Percentiles rank a stretch among this genome's conserved stretches.
phyloP scores from a whole-genome alignment of 2,329 filamentous ascomycete genomes.

The Coniochaeta ligniaria region DNA sequence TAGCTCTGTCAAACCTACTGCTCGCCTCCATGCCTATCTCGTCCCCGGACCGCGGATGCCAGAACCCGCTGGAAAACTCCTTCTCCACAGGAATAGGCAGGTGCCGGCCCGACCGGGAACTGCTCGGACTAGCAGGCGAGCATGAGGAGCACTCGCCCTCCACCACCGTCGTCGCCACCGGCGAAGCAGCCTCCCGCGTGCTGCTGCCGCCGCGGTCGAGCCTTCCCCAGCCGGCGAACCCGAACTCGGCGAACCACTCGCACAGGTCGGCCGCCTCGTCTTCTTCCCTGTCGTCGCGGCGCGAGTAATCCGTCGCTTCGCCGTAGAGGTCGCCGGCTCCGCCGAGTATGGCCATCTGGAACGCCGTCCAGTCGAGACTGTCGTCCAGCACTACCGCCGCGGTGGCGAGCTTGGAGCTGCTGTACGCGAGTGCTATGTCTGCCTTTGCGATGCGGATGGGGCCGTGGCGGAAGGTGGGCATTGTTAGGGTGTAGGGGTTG shows the following conservation, averaged over 20 bases:
- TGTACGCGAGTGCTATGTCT: constrained; percentile 22
- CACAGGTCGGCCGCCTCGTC: constrained; percentile 41
- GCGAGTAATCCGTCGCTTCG: constrained; percentile 33
- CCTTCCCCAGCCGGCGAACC: constrained; percentile 34
- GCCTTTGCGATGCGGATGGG: constrained; percentile 44
- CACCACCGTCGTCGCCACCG: neutral
- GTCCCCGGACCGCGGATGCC: constrained; percentile 4
- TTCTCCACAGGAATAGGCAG: constrained; percentile 28
- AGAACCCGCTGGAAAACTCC: constrained; percentile 25
- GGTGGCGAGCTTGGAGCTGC: constrained; percentile 17
- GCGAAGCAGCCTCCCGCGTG: neutral
- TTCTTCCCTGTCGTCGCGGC: constrained; percentile 23
- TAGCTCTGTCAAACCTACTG: neutral
- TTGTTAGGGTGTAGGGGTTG: constrained; percentile 40
- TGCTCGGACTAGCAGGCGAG: constrained; percentile 2
- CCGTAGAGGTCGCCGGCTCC: constrained; percentile 43
- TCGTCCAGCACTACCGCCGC: constrained; percentile 37
- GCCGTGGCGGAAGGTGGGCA: constrained; percentile 45
- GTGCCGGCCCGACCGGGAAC: constrained; percentile 13
- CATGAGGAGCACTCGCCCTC: neutral
- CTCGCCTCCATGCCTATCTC: neutral
- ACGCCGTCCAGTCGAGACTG: constrained; percentile 55
- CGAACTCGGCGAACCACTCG: constrained; percentile 45
- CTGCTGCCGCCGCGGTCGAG: constrained; percentile 16
- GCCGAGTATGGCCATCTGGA: constrained; percentile 57